phyloP scores from a whole-genome alignment of 2,329 filamentous ascomycete species.

The Alternaria arborescens region DNA sequence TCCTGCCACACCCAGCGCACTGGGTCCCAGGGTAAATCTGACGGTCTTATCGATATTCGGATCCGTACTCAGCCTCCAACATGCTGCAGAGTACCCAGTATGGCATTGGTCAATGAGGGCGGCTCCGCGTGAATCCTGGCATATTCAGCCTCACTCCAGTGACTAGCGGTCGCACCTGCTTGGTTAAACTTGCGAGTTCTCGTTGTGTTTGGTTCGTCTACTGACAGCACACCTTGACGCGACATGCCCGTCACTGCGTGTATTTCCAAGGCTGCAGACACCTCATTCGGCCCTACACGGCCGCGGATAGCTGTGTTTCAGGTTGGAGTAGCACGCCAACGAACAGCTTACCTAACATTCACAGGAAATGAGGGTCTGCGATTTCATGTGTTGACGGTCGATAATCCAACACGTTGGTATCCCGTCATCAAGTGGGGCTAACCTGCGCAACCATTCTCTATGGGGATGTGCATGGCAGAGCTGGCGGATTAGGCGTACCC shows the following conservation, averaged over 20 bases:
- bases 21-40: constrained; percentile 24
- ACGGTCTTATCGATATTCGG: constrained; percentile 20
- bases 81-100: constrained; percentile 3
- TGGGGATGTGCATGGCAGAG: constrained; percentile 11
- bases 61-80: constrained; percentile 17
- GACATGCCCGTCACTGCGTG: constrained; percentile 1
- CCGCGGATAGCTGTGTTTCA: constrained; percentile 12
- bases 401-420: neutral
- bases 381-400: neutral
- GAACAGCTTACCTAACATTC: neutral
- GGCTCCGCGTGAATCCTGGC: constrained; percentile 21
- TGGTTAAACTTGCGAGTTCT: neutral
- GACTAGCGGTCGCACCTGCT: constrained; percentile 2
- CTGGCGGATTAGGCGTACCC: constrained; percentile 5
- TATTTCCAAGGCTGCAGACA: neutral
- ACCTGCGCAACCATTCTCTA: constrained; percentile 1
- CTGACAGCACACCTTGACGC: neutral
- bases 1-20: constrained; percentile 4
- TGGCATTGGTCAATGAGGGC: constrained; percentile 13
- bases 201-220: neutral
- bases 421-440: constrained; percentile 10
- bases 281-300: constrained; percentile 6
- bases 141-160: constrained; percentile 15
- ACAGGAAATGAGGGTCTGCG: neutral
- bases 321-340: neutral